Conservation (phyloP, 148 eudicot genomes). For the Agrostemma githago region DNA sequence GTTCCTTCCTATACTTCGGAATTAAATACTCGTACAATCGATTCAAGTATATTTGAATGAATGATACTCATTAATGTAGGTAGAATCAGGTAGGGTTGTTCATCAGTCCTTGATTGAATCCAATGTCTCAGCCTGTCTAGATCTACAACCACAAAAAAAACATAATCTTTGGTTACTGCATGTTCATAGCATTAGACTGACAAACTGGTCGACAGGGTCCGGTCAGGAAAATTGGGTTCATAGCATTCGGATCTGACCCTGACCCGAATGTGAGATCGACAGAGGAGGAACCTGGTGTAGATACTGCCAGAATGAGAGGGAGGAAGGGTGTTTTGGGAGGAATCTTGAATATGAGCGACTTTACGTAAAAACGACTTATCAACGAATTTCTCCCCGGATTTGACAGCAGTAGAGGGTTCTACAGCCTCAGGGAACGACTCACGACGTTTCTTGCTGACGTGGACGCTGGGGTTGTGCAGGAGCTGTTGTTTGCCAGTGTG, state of each 20-base stretch:
- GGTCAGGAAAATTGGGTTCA: too few species aligned
- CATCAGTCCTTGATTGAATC: background rate
- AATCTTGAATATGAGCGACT: conserved; percentile 35
- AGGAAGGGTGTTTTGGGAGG: conserved; percentile 16
- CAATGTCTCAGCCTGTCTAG: background rate
- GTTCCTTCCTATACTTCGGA: too few species aligned
- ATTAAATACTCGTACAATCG: too few species aligned
- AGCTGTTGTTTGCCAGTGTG: conserved; percentile 36
- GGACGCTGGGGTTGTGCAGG: conserved; percentile 26
- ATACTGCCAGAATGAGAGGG: conserved; percentile 14
- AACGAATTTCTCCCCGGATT: conserved; percentile 25
- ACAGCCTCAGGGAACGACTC: conserved; percentile 28
- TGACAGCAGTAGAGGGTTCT: conserved; percentile 18
- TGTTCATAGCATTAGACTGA: too few species aligned
- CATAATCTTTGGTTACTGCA: too few species aligned
- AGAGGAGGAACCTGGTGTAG: conserved; percentile 23
- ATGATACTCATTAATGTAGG: background rate
- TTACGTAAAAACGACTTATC: conserved; percentile 39
- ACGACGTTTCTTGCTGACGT: conserved; percentile 30
- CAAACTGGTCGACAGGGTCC: too few species aligned
- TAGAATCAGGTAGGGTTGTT: background rate
- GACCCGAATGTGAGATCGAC: too few species aligned
- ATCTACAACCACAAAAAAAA: background rate
- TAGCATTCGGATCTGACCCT: too few species aligned
- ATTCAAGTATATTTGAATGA: too few species aligned